A percentile compares a stretch with the other conserved stretches of the same genome.
Conservation (phyloP, 106 monocot genomes). For the Iris macrosiphon region DNA sequence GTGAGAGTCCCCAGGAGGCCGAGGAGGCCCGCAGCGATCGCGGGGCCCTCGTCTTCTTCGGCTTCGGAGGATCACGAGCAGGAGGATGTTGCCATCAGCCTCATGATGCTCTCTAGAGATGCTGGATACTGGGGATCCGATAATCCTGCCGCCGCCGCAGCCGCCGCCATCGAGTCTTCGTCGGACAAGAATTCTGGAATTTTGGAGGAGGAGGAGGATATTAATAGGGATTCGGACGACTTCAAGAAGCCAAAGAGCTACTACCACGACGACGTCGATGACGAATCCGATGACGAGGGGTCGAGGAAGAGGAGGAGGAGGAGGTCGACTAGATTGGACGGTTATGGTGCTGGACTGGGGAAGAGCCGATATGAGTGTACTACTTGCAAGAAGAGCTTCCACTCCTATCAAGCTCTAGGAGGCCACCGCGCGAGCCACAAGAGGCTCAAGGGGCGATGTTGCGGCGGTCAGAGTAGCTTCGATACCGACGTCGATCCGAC, state of each 20-base stretch:
- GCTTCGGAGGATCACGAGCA: conserved; percentile 11
- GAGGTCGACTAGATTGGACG: no score
- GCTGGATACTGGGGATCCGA: conserved; percentile 7
- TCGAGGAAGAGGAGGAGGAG: conserved; percentile 4
- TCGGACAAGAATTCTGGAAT: conserved; percentile 19
- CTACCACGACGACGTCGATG: background rate
- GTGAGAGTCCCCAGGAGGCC: background rate
- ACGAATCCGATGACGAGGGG: background rate
- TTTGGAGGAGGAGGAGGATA: background rate
- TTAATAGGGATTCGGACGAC: background rate
- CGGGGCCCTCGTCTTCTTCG: conserved; percentile 1
- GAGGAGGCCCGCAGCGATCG: background rate
- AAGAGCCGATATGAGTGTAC: conserved; percentile 16
- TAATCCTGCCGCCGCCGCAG: no score
- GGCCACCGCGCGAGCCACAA: no score
- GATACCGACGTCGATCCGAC: background rate
- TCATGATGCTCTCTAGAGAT: conserved; percentile 39
- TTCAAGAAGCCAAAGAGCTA: no score
- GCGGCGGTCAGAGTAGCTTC: background rate
- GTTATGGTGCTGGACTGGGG: background rate
- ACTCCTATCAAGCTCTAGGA: no score
- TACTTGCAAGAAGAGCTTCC: no score
- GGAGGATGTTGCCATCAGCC: conserved; percentile 24
- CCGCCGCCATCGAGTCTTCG: background rate
- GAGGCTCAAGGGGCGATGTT: background rate